These are phyloP conservation scores for Saccharum spontaneum DNA, from an alignment of 176 grass and related monocot genomes.

Conservation along the genomic window DNA sequence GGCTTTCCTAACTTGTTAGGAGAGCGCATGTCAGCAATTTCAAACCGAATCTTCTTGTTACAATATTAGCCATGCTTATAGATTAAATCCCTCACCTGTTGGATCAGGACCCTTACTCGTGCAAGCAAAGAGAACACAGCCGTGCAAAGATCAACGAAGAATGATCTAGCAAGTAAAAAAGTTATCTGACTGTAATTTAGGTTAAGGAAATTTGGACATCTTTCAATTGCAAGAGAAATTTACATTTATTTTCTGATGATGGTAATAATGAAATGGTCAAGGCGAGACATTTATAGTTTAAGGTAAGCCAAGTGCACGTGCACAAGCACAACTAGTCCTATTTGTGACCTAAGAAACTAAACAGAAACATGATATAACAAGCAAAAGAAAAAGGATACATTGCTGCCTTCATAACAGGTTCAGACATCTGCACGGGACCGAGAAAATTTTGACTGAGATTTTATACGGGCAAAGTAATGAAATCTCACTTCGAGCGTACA, in stretches of 20 bases:
- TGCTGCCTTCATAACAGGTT: conserved; percentile 83
- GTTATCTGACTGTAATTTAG: conserved; percentile 70
- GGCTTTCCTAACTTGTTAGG: conserved; percentile 1
- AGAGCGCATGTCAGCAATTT: neutral
- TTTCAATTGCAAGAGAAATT: conserved; percentile 5
- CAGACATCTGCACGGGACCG: conserved; percentile 63
- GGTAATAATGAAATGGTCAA: neutral
- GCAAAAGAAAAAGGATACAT: conserved; percentile 69
- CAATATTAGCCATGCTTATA: conserved; percentile 11
- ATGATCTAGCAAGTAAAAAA: conserved; percentile 86
- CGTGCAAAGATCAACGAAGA: conserved; percentile 71
- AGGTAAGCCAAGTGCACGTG: neutral
- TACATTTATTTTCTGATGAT: neutral
- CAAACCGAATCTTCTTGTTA: conserved; percentile 3
- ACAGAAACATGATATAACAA: neutral
- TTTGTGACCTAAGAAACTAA: neutral
- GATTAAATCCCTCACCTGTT: conserved; percentile 63
- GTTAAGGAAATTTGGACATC: conserved; percentile 49
- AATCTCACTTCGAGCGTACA: neutral
- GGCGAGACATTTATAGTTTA: conserved; percentile 4
- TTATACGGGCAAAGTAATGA: neutral
- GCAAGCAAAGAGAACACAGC: conserved; percentile 77
- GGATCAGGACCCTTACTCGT: conserved; percentile 66
- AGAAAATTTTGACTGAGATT: neutral
- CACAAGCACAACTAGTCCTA: neutral